Evolutionary conservation across 2,329 filamentous ascomycete species (phyloP).

Genomic region (Penicillium sp.): DNA sequence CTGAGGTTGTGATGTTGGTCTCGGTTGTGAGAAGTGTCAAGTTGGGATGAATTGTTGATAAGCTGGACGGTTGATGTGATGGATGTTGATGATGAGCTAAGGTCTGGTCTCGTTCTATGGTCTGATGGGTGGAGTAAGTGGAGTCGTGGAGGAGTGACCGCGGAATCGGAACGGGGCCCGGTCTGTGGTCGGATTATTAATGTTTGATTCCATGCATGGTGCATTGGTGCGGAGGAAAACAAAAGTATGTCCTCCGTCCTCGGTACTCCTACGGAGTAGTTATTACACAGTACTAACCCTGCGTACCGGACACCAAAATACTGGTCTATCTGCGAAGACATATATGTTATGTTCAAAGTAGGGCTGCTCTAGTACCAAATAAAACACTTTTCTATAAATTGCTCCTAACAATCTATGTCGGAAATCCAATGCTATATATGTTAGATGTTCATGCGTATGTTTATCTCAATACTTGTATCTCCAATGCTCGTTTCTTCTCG

Average conservation of each 20-base stretch:
- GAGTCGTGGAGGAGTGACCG: not conserved
- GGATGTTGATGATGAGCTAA: not conserved
- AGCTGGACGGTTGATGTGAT: not conserved
- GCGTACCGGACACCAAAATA: not conserved
- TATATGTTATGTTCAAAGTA: not conserved
- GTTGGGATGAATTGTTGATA: not conserved
- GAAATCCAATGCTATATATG: not conserved
- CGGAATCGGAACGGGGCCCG: constrained; percentile 1
- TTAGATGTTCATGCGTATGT: not conserved
- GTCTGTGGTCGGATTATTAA: constrained; percentile 7
- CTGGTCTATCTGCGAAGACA: not conserved
- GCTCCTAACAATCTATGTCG: not conserved
- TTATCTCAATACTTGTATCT: too few relatives aligned
- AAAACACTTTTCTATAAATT: not conserved
- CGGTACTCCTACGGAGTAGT: too few relatives aligned
- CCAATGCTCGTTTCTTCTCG: not conserved
- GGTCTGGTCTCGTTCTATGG: not conserved
- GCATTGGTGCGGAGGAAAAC: not conserved
- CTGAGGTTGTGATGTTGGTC: not conserved
- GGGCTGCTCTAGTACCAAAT: too few relatives aligned
- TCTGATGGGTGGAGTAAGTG: constrained; percentile 10
- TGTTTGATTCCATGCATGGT: not conserved
- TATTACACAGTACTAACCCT: too few relatives aligned
- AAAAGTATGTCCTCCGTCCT: too few relatives aligned
- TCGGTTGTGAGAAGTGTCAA: not conserved